A percentile compares a stretch with the other conserved stretches of the same genome.
These are phyloP conservation scores for Clarireedia paspali DNA, from an alignment of 2,329 filamentous ascomycete genomes.

Conservation along the genomic window DNA sequence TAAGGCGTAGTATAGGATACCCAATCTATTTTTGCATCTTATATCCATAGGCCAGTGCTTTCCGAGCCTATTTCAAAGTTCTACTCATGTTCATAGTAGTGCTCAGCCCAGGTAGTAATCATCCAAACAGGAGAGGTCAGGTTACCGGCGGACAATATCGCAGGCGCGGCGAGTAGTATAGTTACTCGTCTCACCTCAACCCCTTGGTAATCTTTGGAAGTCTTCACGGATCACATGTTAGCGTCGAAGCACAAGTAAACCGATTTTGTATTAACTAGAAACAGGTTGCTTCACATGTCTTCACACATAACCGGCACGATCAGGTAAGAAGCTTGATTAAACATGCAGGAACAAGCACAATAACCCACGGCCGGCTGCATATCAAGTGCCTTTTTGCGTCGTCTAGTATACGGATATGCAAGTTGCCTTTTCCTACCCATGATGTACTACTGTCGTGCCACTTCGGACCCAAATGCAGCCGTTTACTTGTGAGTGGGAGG, in stretches of 20 bases:
- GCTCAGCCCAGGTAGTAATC: too few species aligned
- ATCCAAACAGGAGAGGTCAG: too few species aligned
- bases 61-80: too few species aligned
- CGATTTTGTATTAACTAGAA: neutral
- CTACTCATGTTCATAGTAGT: too few species aligned
- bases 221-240: neutral
- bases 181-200: too few species aligned
- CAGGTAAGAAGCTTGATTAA: neutral
- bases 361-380: neutral
- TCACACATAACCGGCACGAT: neutral
- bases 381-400: neutral
- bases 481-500: too few species aligned
- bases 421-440: neutral
- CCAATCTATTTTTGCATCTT: too few species aligned
- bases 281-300: neutral
- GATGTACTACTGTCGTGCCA: neutral
- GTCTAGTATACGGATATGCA: constrained; percentile 4
- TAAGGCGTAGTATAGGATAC: too few species aligned
- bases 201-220: too few species aligned
- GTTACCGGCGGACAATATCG: too few species aligned
- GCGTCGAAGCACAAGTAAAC: neutral
- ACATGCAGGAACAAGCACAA: constrained; percentile 5
- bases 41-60: too few species aligned
- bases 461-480: neutral
- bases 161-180: too few species aligned